Evolutionary conservation across 1,139 yeast species (phyloP), one percentile per base, ranked within the genome.

Genomic region (Scheffersomyces insectosa): DNA sequence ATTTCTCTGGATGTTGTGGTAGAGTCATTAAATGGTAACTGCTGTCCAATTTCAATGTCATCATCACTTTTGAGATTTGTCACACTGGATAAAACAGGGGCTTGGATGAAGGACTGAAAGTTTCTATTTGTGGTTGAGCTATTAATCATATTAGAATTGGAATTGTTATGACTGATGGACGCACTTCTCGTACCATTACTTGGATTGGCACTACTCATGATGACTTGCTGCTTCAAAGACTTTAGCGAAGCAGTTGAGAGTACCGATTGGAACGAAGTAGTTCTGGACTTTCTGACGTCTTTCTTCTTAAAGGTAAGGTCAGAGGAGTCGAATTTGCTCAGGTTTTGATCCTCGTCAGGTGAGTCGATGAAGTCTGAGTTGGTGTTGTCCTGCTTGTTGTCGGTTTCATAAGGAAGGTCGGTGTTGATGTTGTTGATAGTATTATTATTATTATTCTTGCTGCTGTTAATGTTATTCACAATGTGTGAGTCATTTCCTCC

Each of bases 191-290:
- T 54, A 28, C 60, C 54, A 2, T 56, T 59, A 50, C 67, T 66
- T 43, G 51, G 58, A 33, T 57, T 65, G 42, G 72, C 47, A 37
- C 43, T 46, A 34, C 39, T 47, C 33, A 41, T 47, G 28, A 48
- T 43, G 39, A 50, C 60, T 44, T 65, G 67, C 43, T 68, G 74
- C 41, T 66, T 68, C 43, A 73, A 57, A 27, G 82, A 76, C 55
- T 77, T 75, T 33, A 81, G 60, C 1, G 86, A 80, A 3, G 83
- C 83, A 23, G 82, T 75, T 30, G 85, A 79, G 43, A 82, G 65
- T n/a, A 81, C 85, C 39, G 83, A 77, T 56, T 81, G 87, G 38
- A 79, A 79, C n/a, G 82, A 77, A 53, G 79, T 85, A 1, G 84
- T 74, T 43, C 86, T 65, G 31, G 75, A 68, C 45, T 77, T 72